Base-by-base conservation (phyloP, 495 filamentous ascomycete genomes). In the Choiromyces venosus region DNA sequence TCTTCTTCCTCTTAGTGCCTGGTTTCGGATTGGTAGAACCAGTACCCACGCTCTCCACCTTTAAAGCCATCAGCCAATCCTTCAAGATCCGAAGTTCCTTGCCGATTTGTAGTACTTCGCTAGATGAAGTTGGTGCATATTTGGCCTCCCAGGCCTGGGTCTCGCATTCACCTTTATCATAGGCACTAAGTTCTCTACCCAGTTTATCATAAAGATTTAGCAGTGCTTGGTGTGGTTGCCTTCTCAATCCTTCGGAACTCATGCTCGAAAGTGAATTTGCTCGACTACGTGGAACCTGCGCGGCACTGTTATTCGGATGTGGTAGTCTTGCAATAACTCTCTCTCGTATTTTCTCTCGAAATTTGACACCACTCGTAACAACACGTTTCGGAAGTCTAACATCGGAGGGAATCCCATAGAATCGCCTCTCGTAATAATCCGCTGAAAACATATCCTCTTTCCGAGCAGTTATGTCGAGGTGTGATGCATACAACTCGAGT, bases 1-100 rank as follows among this genome's bases (percentile, higher is more conserved):
- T 84, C 0, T 82, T 79, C n/a, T 87, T 85, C 36, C 74, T 67
- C 44, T 78, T 81, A 8, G 61, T 66, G 19, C n/a, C 66, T 52
- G 37, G 77, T 65, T 72, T 66, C 25, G 25, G 25, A 61, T 61
- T 61, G 37, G 61, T 65, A 0, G 56, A 33, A 37, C 70, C 66
- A 75, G 37, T 38, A 70, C 79, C 89, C 4, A 97, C 91, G 7
- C 90, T 86, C 33, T 88, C 87, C 0, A 97, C 89, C 64, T 87
- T 91, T 21, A 96, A 85, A 52, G 84, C 87, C 42, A 86, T 86
- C n/a, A 99, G 84, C 96, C 96, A 99, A 68, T 97, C 90, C 66
- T 88, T 87, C 39, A 99, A 82, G 38, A 96, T 83, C 9, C 85
- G 81, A 7, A 87, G 88, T 81, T 97, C 93, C 14, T 83, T 87